These are phyloP conservation scores for Trametes cubensis DNA, from an alignment of 768 basidiomycete species.

Conservation along the genomic window DNA sequence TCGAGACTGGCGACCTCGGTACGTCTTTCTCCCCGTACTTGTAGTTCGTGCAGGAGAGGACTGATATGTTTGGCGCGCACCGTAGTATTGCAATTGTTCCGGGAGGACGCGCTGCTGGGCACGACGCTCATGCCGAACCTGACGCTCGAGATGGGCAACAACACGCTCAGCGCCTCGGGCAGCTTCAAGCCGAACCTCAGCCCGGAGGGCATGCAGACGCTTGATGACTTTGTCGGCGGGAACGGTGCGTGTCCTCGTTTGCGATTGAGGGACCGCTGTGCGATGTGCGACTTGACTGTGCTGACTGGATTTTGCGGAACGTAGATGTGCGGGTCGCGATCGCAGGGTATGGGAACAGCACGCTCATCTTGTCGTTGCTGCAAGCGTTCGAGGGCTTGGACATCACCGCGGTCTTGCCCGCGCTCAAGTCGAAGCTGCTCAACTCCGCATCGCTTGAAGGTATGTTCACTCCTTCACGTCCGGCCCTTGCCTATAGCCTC, in stretches of 20 bases:
- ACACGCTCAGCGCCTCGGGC: constrained; percentile 53
- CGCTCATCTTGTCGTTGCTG: constrained; percentile 56
- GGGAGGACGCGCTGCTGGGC: constrained; percentile 56
- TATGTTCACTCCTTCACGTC: neutral
- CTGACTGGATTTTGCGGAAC: neutral
- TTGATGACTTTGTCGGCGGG: constrained; percentile 68
- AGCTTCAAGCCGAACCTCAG: constrained; percentile 62
- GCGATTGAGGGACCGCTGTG: neutral
- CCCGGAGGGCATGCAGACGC: constrained; percentile 60
- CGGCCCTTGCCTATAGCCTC: neutral
- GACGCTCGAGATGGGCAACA: constrained; percentile 60
- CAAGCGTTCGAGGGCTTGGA: constrained; percentile 64
- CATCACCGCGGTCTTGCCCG: constrained; percentile 60
- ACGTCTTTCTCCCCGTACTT: constrained; percentile 32
- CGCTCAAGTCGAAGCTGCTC: constrained; percentile 58
- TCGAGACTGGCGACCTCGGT: constrained; percentile 67
- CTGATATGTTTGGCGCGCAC: too few species aligned
- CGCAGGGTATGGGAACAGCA: constrained; percentile 61
- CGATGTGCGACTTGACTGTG: neutral
- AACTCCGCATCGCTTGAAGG: constrained; percentile 51
- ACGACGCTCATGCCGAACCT: constrained; percentile 64
- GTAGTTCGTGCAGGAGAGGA: neutral
- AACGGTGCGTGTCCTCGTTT: constrained; percentile 41
- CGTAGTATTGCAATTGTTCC: constrained; percentile 57
- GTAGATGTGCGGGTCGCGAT: constrained; percentile 61